phyloP scores from a whole-genome alignment of 352 stramenopile species.

The Pythium volutum region DNA sequence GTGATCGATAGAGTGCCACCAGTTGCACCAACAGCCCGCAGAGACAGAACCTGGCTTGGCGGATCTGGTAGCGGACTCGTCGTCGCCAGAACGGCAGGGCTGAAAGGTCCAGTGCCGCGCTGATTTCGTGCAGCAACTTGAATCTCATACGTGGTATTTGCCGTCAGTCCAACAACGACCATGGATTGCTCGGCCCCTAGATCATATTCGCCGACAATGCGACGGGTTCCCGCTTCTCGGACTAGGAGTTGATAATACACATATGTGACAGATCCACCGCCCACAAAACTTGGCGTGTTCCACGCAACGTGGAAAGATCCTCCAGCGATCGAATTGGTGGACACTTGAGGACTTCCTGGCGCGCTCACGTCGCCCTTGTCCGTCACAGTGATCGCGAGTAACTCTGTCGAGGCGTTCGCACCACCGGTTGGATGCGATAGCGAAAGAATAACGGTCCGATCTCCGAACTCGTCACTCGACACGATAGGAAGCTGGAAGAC shows the following conservation, averaged over 20 bases:
- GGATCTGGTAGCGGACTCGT: conserved; percentile 23
- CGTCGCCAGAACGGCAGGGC: conserved; percentile 1
- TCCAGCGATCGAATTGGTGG: conserved; percentile 15
- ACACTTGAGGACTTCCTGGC: conserved; percentile 25
- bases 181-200: not conserved
- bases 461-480: conserved; percentile 31
- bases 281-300: conserved; percentile 25
- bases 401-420: conserved; percentile 10
- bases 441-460: conserved; percentile 26
- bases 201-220: not conserved
- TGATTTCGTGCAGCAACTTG: conserved; percentile 26
- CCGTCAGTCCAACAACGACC: conserved; percentile 21
- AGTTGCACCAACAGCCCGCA: conserved; percentile 15
- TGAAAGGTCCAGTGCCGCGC: conserved; percentile 29
- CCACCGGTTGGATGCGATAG: conserved; percentile 32
- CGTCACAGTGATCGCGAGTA: conserved; percentile 26
- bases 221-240: conserved; percentile 1
- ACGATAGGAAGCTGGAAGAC: conserved; percentile 26
- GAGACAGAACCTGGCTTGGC: conserved; percentile 22
- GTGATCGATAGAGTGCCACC: conserved; percentile 29
- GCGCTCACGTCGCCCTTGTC: conserved; percentile 45
- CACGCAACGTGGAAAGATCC: conserved; percentile 32
- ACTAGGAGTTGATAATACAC: conserved; percentile 23
- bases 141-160: conserved; percentile 30
- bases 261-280: conserved; percentile 13